Evolutionary conservation across 2,329 filamentous ascomycete species (phyloP).

Genomic region (Alternaria burnsii): DNA sequence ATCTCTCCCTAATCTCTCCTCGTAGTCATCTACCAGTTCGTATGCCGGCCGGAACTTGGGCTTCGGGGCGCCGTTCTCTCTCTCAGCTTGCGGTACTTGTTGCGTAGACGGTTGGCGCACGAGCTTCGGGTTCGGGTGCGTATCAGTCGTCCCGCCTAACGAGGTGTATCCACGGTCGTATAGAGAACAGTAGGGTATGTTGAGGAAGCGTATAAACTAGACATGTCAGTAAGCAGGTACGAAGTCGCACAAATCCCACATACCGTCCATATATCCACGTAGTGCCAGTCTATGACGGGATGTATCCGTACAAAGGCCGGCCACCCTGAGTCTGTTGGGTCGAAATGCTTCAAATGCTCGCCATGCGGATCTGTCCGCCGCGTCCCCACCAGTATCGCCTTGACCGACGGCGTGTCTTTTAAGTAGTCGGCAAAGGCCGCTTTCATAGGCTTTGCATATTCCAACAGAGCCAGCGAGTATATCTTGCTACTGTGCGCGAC

Average conservation of each 20-base stretch:
- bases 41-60: slow-evolving; percentile 51
- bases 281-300: slow-evolving; percentile 97
- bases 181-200: slow-evolving; percentile 82
- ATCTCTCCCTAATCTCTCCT: slow-evolving; percentile 52
- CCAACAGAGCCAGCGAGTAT: slow-evolving; percentile 79
- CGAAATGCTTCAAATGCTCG: slow-evolving; percentile 78
- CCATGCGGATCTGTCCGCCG: slow-evolving; percentile 93
- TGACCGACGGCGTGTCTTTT: slow-evolving; percentile 67
- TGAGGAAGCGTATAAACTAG: slow-evolving; percentile 80
- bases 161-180: slow-evolving; percentile 93
- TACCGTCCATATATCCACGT: slow-evolving; percentile 92
- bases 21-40: slow-evolving; percentile 52
- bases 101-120: slow-evolving; percentile 36
- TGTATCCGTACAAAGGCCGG: slow-evolving; percentile 92
- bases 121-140: slow-evolving; percentile 81
- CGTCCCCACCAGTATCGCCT: slow-evolving; percentile 87
- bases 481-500: slow-evolving; percentile 70
- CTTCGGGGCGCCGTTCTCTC: slow-evolving; percentile 26
- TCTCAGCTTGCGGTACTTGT: slow-evolving; percentile 22
- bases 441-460: slow-evolving; percentile 82
- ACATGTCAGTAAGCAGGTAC: slow-evolving; percentile 2
- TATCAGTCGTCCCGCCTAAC: slow-evolving; percentile 89
- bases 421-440: slow-evolving; percentile 82
- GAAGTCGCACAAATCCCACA: slow-evolving; percentile 49
- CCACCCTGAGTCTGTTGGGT: slow-evolving; percentile 88